Percentiles rank a stretch among this genome's conserved stretches.
These are phyloP conservation scores for Acanthamoeba lenticulata DNA, from an alignment of 208 protist genomes.

Conservation along the genomic window DNA sequence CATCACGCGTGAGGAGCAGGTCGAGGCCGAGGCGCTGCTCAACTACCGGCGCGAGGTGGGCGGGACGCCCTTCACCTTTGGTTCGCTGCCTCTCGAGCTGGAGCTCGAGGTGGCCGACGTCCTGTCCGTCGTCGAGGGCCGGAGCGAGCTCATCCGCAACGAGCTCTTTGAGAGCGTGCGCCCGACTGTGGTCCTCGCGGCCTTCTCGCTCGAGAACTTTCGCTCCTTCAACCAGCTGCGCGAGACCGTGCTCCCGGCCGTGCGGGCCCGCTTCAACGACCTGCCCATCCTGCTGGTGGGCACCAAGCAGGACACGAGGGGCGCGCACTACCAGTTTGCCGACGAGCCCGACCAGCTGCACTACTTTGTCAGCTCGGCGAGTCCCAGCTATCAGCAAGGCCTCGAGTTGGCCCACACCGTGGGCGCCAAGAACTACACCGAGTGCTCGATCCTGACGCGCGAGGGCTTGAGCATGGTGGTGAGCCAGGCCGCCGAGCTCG, in stretches of 20 bases:
- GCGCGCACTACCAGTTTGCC: too few relatives aligned
- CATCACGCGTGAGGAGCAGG: conserved; percentile 12
- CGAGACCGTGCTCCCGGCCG: background rate
- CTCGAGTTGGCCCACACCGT: background rate
- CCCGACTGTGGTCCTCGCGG: conserved; percentile 14
- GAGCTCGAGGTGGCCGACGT: conserved; percentile 32
- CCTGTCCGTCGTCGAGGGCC: background rate
- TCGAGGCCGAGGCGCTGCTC: background rate
- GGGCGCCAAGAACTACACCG: conserved; percentile 2
- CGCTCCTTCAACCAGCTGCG: background rate
- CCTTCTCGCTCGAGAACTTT: conserved; percentile 28
- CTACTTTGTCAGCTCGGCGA: background rate
- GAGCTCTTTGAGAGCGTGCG: background rate
- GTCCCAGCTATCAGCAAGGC: background rate
- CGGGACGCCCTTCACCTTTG: conserved; percentile 31
- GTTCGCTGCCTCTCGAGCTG: background rate
- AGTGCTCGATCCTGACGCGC: conserved; percentile 19
- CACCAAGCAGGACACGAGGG: conserved; percentile 1
- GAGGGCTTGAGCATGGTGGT: background rate
- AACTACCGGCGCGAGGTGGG: background rate
- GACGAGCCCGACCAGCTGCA: background rate
- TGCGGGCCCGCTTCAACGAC: background rate
- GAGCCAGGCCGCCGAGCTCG: background rate
- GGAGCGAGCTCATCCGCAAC: background rate
- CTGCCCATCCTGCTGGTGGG: background rate